These are phyloP conservation scores for Jackrogersella multiformis DNA, from an alignment of 495 filamentous ascomycete species.

Conservation along the genomic window DNA sequence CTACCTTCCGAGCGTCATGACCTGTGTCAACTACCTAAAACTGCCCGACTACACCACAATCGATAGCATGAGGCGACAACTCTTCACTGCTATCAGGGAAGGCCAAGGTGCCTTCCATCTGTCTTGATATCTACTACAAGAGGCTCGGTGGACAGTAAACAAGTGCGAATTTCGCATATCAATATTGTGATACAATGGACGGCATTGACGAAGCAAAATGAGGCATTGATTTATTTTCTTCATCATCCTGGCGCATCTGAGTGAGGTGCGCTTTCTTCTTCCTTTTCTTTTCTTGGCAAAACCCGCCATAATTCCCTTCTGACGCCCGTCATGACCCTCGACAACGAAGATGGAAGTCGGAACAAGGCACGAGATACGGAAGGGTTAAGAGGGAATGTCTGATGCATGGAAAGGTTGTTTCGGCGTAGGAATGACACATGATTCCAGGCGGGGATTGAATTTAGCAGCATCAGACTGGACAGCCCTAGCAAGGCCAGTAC, in stretches of 20 bases:
- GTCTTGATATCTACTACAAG: constrained; percentile 63
- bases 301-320: constrained; percentile 30
- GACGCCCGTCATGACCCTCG: constrained; percentile 29
- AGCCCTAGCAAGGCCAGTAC: constrained; percentile 27
- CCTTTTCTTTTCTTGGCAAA: constrained; percentile 24
- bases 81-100: constrained; percentile 89
- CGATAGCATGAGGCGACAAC: constrained; percentile 74
- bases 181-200: constrained; percentile 24
- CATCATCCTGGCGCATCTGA: constrained; percentile 14
- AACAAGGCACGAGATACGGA: constrained; percentile 35
- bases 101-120: constrained; percentile 99
- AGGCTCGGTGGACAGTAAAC: not conserved
- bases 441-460: constrained; percentile 33
- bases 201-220: constrained; percentile 35
- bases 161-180: constrained; percentile 2
- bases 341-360: constrained; percentile 36
- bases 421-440: constrained; percentile 44
- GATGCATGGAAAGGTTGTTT: constrained; percentile 47
- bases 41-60: constrained; percentile 92
- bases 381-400: constrained; percentile 26
- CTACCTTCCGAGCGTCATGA: constrained; percentile 99
- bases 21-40: constrained; percentile 99
- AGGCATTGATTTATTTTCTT: constrained; percentile 34
- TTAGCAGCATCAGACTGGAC: constrained; percentile 38
- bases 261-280: constrained; percentile 8